Conservation (phyloP, 495 filamentous ascomycete species). For the Lineolata rhizophorae region DNA sequence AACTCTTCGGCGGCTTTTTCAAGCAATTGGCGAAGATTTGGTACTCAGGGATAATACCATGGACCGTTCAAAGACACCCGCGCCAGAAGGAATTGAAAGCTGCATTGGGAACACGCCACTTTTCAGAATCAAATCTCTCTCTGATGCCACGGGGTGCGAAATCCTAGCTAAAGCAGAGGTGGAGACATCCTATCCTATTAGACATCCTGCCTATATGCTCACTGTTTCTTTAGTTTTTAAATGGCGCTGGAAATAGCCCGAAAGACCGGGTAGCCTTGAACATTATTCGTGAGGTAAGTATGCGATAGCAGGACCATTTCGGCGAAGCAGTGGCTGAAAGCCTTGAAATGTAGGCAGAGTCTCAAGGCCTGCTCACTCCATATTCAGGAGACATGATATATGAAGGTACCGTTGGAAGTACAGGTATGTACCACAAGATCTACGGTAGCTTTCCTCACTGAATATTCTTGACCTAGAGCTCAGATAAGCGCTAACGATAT, state of each 20-base stretch:
- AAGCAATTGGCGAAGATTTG: too few relatives aligned
- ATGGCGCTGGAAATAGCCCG: slow-evolving; percentile 84
- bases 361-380: slow-evolving; percentile 51
- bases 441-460: too few relatives aligned
- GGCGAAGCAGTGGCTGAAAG: too few relatives aligned
- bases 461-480: too few relatives aligned
- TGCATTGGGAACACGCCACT: slow-evolving; percentile 90
- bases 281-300: too few relatives aligned
- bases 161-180: slow-evolving; percentile 90
- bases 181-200: neutral
- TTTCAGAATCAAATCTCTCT: slow-evolving; percentile 68
- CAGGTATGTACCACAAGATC: too few relatives aligned
- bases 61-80: too few relatives aligned
- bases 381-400: slow-evolving; percentile 81
- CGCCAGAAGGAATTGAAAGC: slow-evolving; percentile 64
- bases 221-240: slow-evolving; percentile 41
- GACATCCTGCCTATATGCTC: neutral
- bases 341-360: slow-evolving; percentile 65
- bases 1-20: too few relatives aligned
- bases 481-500: slow-evolving; percentile 37
- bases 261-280: slow-evolving; percentile 87
- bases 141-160: slow-evolving; percentile 74
- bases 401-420: slow-evolving; percentile 73
- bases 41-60: too few relatives aligned
- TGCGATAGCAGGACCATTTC: too few relatives aligned